Conservation (phyloP, 805 yeast species). For the Wickerhamomyces silvicola region DNA sequence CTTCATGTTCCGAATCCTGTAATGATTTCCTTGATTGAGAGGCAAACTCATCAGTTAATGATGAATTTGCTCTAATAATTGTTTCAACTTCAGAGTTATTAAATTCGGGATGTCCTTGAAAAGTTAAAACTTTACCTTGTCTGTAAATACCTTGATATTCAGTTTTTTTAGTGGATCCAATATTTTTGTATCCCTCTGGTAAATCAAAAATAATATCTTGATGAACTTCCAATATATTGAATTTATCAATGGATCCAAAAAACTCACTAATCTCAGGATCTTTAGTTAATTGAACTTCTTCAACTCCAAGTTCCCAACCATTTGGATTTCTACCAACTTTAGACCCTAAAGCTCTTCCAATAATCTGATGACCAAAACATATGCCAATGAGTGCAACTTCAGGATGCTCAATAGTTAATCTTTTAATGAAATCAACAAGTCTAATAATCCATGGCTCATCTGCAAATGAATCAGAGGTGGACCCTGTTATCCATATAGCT, state of each 20-base stretch:
- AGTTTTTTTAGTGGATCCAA: slow-evolving; percentile 54
- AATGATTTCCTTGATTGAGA: slow-evolving; percentile 2
- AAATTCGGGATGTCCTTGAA: slow-evolving; percentile 93
- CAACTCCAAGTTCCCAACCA: slow-evolving; percentile 74
- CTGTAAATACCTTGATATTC: slow-evolving; percentile 61
- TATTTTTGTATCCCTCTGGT: slow-evolving; percentile 31
- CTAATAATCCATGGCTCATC: slow-evolving; percentile 35
- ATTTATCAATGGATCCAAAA: slow-evolving; percentile 14
- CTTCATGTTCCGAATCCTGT: slow-evolving; percentile 8
- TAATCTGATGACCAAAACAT: slow-evolving; percentile 85
- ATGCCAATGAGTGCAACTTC: slow-evolving; percentile 52
- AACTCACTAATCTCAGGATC: slow-evolving; percentile 28
- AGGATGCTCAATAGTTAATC: slow-evolving; percentile 1
- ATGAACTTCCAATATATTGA: slow-evolving; percentile 51
- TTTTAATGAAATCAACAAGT: slow-evolving; percentile 30
- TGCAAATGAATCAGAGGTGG: slow-evolving; percentile 40
- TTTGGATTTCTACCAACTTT: slow-evolving; percentile 46
- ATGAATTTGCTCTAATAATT: too few relatives aligned
- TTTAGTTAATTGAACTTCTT: slow-evolving; percentile 40
- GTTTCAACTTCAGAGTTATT: slow-evolving; percentile 22
- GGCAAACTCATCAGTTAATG: not conserved
- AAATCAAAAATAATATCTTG: slow-evolving; percentile 46
- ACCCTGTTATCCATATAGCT: slow-evolving; percentile 49
- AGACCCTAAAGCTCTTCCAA: slow-evolving; percentile 61
- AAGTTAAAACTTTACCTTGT: slow-evolving; percentile 46